A percentile compares a stretch with the other conserved stretches of the same genome.
Conservation (phyloP, 257 asterid genomes). For the Nicotiana undulata region DNA sequence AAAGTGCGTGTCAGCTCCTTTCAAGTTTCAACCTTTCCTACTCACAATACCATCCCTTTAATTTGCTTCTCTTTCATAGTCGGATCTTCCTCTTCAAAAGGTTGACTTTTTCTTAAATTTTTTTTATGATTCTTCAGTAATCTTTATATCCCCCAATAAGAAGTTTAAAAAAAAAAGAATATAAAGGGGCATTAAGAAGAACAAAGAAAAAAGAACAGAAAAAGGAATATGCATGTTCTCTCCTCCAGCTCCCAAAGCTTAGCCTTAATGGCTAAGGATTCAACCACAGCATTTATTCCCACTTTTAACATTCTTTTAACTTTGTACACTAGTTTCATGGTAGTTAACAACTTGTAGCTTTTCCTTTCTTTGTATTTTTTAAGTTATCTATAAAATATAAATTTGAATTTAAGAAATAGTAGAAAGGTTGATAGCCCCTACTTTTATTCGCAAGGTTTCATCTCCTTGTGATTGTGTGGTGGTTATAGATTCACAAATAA, state of each 20-base stretch:
- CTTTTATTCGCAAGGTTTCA: background rate
- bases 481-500: too few relatives aligned
- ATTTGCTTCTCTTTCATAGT: background rate
- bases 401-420: background rate
- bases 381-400: background rate
- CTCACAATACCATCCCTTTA: background rate
- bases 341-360: background rate
- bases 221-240: constrained; percentile 13
- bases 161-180: constrained; percentile 5
- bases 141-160: background rate
- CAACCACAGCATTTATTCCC: background rate
- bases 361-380: background rate
- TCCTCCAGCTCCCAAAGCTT: background rate
- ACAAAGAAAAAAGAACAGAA: background rate
- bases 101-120: background rate
- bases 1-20: background rate
- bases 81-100: background rate
- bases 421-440: background rate
- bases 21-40: background rate
- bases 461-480: too few relatives aligned
- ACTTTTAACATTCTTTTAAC: background rate
- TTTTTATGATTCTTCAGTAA: background rate
- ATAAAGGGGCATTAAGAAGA: background rate
- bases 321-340: background rate
- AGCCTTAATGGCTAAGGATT: constrained; percentile 8